These are phyloP conservation scores for Quercus gilva DNA, from an alignment of 306 rosid species.

Conservation along the genomic window DNA sequence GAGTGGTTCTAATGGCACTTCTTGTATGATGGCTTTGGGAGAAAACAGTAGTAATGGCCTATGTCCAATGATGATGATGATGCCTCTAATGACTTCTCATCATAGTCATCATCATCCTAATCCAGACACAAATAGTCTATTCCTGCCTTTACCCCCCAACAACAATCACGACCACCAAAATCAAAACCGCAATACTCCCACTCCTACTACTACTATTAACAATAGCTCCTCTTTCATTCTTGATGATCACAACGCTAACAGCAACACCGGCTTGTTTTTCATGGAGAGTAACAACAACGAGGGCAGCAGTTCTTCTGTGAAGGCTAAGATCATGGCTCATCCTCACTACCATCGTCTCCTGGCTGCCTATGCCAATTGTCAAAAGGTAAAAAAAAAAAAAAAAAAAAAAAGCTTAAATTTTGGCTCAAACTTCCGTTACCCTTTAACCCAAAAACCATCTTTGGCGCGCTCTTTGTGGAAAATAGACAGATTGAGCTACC, in stretches of 20 bases:
- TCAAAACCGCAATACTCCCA: constrained; percentile 27
- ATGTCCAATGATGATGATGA: constrained; percentile 70
- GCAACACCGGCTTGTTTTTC: constrained; percentile 47
- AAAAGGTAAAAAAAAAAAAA: constrained; percentile 55
- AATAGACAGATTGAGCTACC: neutral
- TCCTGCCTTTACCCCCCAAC: constrained; percentile 36
- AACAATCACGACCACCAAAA: constrained; percentile 22
- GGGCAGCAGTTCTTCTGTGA: constrained; percentile 39
- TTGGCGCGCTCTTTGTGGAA: neutral
- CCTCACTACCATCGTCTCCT: constrained; percentile 96
- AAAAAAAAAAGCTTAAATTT: neutral
- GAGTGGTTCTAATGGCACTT: constrained; percentile 40
- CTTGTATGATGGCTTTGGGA: constrained; percentile 63
- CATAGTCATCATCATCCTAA: constrained; percentile 36
- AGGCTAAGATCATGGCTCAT: constrained; percentile 94
- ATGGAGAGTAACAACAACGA: constrained; percentile 47
- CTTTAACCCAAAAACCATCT: constrained; percentile 2
- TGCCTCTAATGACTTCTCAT: constrained; percentile 64
- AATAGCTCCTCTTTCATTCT: constrained; percentile 32
- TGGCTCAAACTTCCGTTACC: constrained; percentile 5
- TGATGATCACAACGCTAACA: constrained; percentile 20
- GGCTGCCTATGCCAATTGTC: constrained; percentile 85
- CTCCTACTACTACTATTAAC: neutral
- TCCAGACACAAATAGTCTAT: constrained; percentile 42
- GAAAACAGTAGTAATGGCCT: constrained; percentile 60